Conservation (phyloP, 768 basidiomycete genomes). For the Trametes punicea region DNA sequence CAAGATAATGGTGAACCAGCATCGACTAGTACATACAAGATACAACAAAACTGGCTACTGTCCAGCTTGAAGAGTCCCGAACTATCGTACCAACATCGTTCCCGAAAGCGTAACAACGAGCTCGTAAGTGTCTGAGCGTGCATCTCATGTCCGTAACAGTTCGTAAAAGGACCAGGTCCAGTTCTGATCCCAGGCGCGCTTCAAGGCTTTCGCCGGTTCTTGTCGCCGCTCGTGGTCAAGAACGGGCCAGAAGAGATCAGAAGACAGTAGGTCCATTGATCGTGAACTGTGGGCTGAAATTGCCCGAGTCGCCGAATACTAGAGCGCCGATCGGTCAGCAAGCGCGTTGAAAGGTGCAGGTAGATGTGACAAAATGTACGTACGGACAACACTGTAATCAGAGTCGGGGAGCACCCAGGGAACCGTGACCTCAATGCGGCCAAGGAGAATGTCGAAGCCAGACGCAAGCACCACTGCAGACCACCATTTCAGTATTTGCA, state of each 20-base stretch:
- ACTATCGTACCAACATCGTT: no score
- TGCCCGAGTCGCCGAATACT: constrained; percentile 50
- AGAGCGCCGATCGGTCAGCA: background rate
- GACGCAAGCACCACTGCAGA: constrained; percentile 30
- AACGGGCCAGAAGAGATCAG: background rate
- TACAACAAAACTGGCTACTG: no score
- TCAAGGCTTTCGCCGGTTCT: no score
- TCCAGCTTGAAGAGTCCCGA: no score
- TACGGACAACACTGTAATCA: constrained; percentile 38
- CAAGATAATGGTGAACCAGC: no score
- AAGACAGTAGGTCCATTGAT: constrained; percentile 20
- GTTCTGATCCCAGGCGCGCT: background rate
- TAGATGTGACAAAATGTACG: constrained; percentile 18
- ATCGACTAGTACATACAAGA: no score
- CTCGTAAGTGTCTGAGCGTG: background rate
- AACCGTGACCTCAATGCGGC: constrained; percentile 33
- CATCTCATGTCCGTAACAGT: background rate
- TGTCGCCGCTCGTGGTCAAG: no score
- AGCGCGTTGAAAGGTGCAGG: background rate
- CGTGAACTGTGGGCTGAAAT: constrained; percentile 38
- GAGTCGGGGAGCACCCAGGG: constrained; percentile 30
- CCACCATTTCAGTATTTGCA: background rate
- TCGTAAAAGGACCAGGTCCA: background rate
- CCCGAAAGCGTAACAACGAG: background rate
- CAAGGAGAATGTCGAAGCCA: constrained; percentile 34